A percentile compares a stretch with the other conserved stretches of the same genome.
Conservation (phyloP, 2,329 filamentous ascomycete genomes). For the Hirsutella rhossiliensis region DNA sequence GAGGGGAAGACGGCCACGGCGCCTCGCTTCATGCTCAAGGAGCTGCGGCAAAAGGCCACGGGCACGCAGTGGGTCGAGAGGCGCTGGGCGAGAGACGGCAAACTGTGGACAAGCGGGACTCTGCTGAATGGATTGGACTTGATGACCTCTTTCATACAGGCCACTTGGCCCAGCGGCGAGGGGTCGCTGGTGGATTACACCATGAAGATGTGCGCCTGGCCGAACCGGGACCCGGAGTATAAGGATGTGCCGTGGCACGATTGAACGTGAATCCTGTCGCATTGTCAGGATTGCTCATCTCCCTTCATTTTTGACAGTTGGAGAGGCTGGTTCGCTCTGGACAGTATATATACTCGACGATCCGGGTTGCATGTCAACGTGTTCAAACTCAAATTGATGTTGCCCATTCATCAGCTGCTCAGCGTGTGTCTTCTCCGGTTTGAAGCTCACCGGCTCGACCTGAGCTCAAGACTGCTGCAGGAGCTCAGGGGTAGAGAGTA, state of each 20-base stretch:
- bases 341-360: no score
- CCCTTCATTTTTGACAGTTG: no score
- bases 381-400: no score
- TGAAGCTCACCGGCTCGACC: no score
- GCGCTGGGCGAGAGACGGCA: constrained; percentile 22
- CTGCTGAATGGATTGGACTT: constrained; percentile 22
- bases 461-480: no score
- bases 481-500: no score
- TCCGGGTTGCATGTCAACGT: no score
- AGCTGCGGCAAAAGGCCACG: constrained; percentile 14
- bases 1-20: constrained; percentile 24
- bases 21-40: constrained; percentile 16
- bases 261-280: no score
- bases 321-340: no score
- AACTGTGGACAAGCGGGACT: constrained; percentile 22
- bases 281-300: no score
- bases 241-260: constrained; percentile 12
- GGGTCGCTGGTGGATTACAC: constrained; percentile 9
- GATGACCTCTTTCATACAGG: constrained; percentile 16
- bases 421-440: no score
- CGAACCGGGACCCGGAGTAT: constrained; percentile 19
- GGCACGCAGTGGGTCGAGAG: constrained; percentile 24
- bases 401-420: no score
- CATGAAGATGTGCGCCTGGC: constrained; percentile 12
- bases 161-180: constrained; percentile 15